A percentile compares a stretch with the other conserved stretches of the same genome.
Evolutionary conservation across 257 asterid genomes (phyloP).

Genomic region (Voacanga thouarsii): DNA sequence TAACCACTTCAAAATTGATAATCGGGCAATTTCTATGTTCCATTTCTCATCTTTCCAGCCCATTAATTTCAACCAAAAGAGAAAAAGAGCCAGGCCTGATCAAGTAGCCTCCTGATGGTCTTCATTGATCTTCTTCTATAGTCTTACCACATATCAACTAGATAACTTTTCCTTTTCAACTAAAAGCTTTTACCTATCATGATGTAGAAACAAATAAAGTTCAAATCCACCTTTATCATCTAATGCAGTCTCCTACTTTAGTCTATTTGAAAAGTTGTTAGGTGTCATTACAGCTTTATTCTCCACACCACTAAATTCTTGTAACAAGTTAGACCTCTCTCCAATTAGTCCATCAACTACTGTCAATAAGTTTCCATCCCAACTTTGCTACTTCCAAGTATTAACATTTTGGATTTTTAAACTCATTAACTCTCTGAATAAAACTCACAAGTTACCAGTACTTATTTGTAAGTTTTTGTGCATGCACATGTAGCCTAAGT

Average conservation of each 20-base stretch:
- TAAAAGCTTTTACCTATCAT: neutral
- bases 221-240: neutral
- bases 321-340: neutral
- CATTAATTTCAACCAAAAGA: neutral
- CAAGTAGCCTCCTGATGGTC: neutral
- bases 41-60: neutral
- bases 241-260: neutral
- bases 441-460: neutral
- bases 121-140: neutral
- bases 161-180: neutral
- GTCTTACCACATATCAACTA: neutral
- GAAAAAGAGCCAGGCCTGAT: neutral
- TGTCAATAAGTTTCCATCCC: neutral
- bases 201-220: neutral
- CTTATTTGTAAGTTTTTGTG: neutral
- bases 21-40: neutral
- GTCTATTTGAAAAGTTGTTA: neutral
- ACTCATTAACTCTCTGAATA: neutral
- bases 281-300: neutral
- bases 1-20: conserved; percentile 1
- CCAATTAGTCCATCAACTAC: neutral
- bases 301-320: neutral
- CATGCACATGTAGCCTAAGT: neutral
- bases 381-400: neutral
- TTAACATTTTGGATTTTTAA: neutral